Conservation (phyloP, 345 rosid species). For the Aegle marmelos region DNA sequence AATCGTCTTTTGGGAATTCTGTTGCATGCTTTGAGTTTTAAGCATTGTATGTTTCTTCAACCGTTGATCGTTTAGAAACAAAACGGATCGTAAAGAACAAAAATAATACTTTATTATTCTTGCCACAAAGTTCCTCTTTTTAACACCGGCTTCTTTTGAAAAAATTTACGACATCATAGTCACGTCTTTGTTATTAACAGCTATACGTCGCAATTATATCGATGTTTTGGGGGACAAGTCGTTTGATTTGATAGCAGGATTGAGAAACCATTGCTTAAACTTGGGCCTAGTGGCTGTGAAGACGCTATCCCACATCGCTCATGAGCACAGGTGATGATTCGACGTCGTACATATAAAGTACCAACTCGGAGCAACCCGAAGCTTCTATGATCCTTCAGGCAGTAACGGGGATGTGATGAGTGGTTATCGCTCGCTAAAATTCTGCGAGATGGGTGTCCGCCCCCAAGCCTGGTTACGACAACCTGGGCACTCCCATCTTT, state of each 20-base stretch:
- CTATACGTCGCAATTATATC: neutral
- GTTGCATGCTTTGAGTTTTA: neutral
- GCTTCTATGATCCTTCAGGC: slow-evolving; percentile 77
- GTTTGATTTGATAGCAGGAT: neutral
- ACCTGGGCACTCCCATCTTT: slow-evolving; percentile 4
- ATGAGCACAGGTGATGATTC: neutral
- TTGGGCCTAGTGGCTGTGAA: neutral
- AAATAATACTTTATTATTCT: too few species aligned
- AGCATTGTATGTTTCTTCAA: too few species aligned
- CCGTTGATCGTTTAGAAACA: too few species aligned
- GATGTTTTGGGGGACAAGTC: neutral
- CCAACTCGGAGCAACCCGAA: accelerated
- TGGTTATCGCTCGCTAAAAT: slow-evolving; percentile 28
- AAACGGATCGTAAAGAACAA: too few species aligned
- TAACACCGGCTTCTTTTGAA: too few species aligned
- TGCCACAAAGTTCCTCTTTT: too few species aligned
- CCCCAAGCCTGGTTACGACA: slow-evolving; percentile 58
- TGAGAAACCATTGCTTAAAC: neutral
- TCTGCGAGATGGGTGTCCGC: slow-evolving; percentile 51
- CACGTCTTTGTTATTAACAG: too few species aligned
- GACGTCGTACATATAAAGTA: neutral
- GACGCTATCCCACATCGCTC: slow-evolving; percentile 35
- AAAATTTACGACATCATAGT: too few species aligned
- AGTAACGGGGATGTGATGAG: slow-evolving; percentile 62
- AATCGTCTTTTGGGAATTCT: neutral